These are phyloP conservation scores for Mollisia scopiformis DNA, from an alignment of 2,329 filamentous ascomycete species.

Conservation along the genomic window DNA sequence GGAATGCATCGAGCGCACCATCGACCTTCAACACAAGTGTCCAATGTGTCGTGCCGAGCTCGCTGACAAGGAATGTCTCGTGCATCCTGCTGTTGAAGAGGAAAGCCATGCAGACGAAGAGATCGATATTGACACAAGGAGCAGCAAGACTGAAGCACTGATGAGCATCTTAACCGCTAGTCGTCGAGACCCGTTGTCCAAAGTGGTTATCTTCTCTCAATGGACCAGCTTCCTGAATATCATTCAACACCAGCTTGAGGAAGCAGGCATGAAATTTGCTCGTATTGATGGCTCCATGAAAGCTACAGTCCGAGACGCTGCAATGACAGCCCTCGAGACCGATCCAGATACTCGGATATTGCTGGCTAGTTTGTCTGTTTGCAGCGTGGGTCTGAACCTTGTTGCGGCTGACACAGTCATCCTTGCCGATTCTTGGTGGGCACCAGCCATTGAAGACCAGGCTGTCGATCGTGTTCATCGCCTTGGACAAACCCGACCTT, in stretches of 20 bases:
- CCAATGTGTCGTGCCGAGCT: slow-evolving; percentile 81
- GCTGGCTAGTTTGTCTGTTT: slow-evolving; percentile 81
- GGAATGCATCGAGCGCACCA: slow-evolving; percentile 73
- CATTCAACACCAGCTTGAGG: slow-evolving; percentile 68
- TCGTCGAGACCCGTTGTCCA: slow-evolving; percentile 63
- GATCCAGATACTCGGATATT: slow-evolving; percentile 73
- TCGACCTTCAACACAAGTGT: slow-evolving; percentile 77
- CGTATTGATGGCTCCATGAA: slow-evolving; percentile 84
- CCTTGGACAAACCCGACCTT: slow-evolving; percentile 78
- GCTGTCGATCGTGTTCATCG: slow-evolving; percentile 87
- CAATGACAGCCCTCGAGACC: slow-evolving; percentile 67
- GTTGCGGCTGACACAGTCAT: slow-evolving; percentile 86
- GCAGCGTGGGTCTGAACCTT: slow-evolving; percentile 84
- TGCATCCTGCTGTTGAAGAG: slow-evolving; percentile 65
- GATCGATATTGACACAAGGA: slow-evolving; percentile 67
- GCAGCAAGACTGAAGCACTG: slow-evolving; percentile 82
- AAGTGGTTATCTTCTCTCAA: slow-evolving; percentile 76
- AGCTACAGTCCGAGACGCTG: slow-evolving; percentile 68
- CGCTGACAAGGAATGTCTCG: slow-evolving; percentile 61
- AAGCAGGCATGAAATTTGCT: slow-evolving; percentile 63
- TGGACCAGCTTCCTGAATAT: slow-evolving; percentile 78
- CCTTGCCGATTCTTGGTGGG: slow-evolving; percentile 87
- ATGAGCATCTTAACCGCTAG: slow-evolving; percentile 75
- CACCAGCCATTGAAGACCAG: slow-evolving; percentile 90
- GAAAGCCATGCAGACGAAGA: slow-evolving; percentile 46